Base-by-base conservation (phyloP, 306 rosid species). In the Pyrus pyrifolia region DNA sequence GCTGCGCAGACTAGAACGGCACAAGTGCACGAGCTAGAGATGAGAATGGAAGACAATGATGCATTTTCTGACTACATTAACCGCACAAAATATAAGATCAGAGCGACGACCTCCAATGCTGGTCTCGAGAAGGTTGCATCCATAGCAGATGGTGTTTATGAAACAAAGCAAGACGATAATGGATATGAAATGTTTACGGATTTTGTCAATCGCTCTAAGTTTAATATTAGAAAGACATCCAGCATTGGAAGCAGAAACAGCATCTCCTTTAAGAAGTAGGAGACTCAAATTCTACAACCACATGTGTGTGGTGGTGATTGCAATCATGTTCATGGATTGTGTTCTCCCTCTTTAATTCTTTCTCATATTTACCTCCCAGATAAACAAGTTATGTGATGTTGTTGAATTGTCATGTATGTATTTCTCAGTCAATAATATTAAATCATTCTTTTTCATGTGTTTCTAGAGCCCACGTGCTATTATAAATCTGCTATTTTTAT, bases 11-110 rank as follows among this genome's bases (percentile, higher is more conserved):
- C 46, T 72, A 52, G 45, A 14, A 72, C 22, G 38, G 12, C 42
- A 58, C 18, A 4, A 59, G 29, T 60, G 58, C 77, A 35, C 57
- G 61, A 60, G 58, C 68, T 23, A 60, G 30, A 11, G 19, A 30
- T 62, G 78, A 45, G 33, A 29, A 19, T 29, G 31, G 69, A 62
- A 11, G n/a, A 53, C 49, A 60, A 14, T 42, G 63, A 59, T 57
- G 74, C 78, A 65, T 76, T 81, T 68, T 77, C 85, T 22, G 81
- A 81, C 2, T 81, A 66, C 76, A 81, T 76, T 22, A 27, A 61
- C 42, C 66, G 51, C 8, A 57, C 78, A 22, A 66, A 45, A 61
- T 18, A 44, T 10, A 76, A 76, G 70, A 76, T 71, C 57, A 38
- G 70, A 76, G 81, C 81, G 19, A 64, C 44, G 38, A 30, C 76